Evolutionary conservation across 208 protist genomes (phyloP).

Genomic region (Jaenimonas drosophilae): DNA sequence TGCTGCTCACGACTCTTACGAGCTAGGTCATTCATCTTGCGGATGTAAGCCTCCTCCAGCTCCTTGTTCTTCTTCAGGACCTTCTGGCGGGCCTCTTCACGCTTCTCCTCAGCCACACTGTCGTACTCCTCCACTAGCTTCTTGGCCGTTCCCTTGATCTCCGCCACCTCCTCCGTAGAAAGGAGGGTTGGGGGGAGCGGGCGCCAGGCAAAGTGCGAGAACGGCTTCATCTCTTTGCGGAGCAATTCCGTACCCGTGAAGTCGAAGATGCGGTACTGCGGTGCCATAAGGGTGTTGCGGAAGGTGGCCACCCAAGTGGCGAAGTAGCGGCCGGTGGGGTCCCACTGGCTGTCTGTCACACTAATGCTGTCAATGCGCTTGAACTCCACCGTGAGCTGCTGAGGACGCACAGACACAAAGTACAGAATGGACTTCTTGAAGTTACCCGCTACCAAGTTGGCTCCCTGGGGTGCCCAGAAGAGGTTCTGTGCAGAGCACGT

Average conservation of each 20-base stretch:
- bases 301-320: conserved; percentile 74
- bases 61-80: conserved; percentile 33
- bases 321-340: conserved; percentile 86
- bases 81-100: conserved; percentile 24
- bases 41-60: conserved; percentile 62
- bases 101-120: conserved; percentile 21
- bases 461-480: conserved; percentile 77
- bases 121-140: conserved; percentile 65
- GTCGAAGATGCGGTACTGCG: conserved; percentile 83
- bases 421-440: conserved; percentile 79
- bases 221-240: conserved; percentile 39
- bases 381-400: conserved; percentile 46
- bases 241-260: conserved; percentile 64
- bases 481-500: conserved; percentile 49
- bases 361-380: conserved; percentile 37
- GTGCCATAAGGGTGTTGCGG: conserved; percentile 28
- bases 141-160: conserved; percentile 41
- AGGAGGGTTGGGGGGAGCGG: conserved; percentile 70
- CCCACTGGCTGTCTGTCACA: conserved; percentile 79
- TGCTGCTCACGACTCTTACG: conserved; percentile 34
- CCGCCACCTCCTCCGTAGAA: conserved; percentile 31
- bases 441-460: conserved; percentile 59
- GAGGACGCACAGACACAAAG: conserved; percentile 72
- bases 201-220: conserved; percentile 87
- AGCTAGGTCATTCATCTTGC: conserved; percentile 62